Evolutionary conservation across 495 filamentous ascomycete species (phyloP), one percentile per base, ranked within the genome.

Genomic region (Cercophora newfieldiana): DNA sequence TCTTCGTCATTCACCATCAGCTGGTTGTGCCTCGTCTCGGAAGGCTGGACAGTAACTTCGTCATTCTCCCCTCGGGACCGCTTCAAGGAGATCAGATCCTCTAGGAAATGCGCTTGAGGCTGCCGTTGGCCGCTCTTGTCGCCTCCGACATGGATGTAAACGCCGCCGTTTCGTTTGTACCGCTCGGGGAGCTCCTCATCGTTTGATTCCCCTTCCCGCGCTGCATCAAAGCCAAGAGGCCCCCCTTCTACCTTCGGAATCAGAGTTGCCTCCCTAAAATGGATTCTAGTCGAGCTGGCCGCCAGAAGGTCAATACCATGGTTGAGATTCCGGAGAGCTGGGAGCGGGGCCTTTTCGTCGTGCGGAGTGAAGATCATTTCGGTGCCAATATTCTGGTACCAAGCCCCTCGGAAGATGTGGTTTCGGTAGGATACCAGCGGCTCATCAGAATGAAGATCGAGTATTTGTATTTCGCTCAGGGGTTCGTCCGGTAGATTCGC

Each of bases 311-410:
- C 83, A 25, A 88, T 87, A 56, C 81, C 75, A 48, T 83, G 73
- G 30, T 74, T 73, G 31, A 85, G 77, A 31, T 71, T 72, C 25
- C 75, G 82, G 10, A 81, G 77, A n/a, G 71, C 77, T 14, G 75
- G 77, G 59, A 81, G 68, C 29, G 72, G 61, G 66, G 65, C 67
- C 57, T 75, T 78, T 26, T 72, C 74, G 65, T 78, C 81, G 57
- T 82, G 86, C 0, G 77, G 76, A 0, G 86, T 78, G 62, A 97
- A 88, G 63, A 93, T 81, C 66, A 96, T 72, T 56, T 96, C 91
- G 0, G 92, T 95, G 31, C 93, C 93, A 2, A 94, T 82, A 64
- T 91, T 89, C 53, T 88, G 82, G 30, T 83, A 83, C 93, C 93
- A 97, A 29, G 83, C 73, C 63, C 91, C 94, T 67, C 84, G 87